Conservation (phyloP, 2,329 filamentous ascomycete genomes). For the Apiospora sp. region DNA sequence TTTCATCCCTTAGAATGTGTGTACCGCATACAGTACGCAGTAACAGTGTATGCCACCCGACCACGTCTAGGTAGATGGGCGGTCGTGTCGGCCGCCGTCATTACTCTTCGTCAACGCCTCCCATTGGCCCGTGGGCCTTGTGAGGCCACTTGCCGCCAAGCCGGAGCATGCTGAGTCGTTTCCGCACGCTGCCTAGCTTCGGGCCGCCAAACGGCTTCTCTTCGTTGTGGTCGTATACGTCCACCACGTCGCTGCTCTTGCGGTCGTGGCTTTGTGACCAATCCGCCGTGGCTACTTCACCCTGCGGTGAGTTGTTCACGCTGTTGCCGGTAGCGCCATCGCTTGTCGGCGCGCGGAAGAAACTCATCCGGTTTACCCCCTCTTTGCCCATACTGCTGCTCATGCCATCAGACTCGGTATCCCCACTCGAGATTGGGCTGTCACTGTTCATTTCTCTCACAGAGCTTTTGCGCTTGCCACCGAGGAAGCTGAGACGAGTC, state of each 20-base stretch:
- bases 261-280: conserved; percentile 35
- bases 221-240: conserved; percentile 39
- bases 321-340: conserved; percentile 34
- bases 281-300: conserved; percentile 33
- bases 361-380: conserved; percentile 51
- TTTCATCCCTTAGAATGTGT: background rate
- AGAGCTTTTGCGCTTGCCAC: conserved; percentile 58
- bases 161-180: conserved; percentile 80
- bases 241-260: conserved; percentile 42
- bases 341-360: conserved; percentile 52
- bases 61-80: background rate
- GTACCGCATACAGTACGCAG: conserved; percentile 25
- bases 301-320: conserved; percentile 30
- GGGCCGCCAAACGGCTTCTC: conserved; percentile 45
- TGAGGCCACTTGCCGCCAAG: conserved; percentile 72
- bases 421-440: conserved; percentile 22
- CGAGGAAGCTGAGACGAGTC: conserved; percentile 64
- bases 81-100: background rate
- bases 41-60: background rate
- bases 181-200: conserved; percentile 73
- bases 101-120: conserved; percentile 64
- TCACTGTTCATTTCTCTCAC: conserved; percentile 39
- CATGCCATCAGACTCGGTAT: conserved; percentile 41
- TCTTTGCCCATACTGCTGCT: conserved; percentile 47
- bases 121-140: conserved; percentile 56